These are phyloP conservation scores for Lactarius psammicola DNA, from an alignment of 768 basidiomycete genomes.

Conservation along the genomic window DNA sequence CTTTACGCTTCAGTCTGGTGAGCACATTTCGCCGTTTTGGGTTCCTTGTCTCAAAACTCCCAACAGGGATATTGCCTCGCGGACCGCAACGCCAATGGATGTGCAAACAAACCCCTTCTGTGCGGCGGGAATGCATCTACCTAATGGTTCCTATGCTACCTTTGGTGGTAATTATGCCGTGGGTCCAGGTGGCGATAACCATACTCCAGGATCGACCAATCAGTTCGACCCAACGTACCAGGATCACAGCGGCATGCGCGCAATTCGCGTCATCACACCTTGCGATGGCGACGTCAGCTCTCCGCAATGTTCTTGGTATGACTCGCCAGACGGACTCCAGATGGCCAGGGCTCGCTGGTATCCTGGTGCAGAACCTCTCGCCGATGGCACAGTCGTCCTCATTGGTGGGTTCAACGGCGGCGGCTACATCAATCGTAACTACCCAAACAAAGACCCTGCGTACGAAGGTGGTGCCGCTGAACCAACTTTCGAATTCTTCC, in stretches of 20 bases:
- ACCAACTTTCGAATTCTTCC: constrained; percentile 82
- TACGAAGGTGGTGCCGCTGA: constrained; percentile 69
- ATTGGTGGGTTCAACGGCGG: constrained; percentile 80
- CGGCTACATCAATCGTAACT: constrained; percentile 78
- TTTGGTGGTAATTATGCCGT: constrained; percentile 80
- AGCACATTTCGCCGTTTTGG: constrained; percentile 7
- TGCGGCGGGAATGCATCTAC: constrained; percentile 76
- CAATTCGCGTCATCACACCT: constrained; percentile 80
- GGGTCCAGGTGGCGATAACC: constrained; percentile 59
- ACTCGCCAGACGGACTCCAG: constrained; percentile 55
- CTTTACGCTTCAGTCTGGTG: constrained; percentile 74
- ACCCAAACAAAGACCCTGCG: constrained; percentile 61
- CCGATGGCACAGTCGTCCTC: constrained; percentile 73
- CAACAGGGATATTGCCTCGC: constrained; percentile 59
- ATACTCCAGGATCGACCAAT: constrained; percentile 43
- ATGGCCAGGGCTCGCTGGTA: constrained; percentile 78
- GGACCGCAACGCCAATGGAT: constrained; percentile 63
- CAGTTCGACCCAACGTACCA: constrained; percentile 64
- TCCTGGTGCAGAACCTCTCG: constrained; percentile 66
- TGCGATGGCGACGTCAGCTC: constrained; percentile 53
- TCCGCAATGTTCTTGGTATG: constrained; percentile 70
- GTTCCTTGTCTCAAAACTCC: neutral
- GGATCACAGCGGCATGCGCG: constrained; percentile 75
- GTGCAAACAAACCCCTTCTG: constrained; percentile 76
- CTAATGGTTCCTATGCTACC: constrained; percentile 70